These are phyloP conservation scores for Clausena lansium DNA, from an alignment of 345 rosid genomes.

Conservation along the genomic window DNA sequence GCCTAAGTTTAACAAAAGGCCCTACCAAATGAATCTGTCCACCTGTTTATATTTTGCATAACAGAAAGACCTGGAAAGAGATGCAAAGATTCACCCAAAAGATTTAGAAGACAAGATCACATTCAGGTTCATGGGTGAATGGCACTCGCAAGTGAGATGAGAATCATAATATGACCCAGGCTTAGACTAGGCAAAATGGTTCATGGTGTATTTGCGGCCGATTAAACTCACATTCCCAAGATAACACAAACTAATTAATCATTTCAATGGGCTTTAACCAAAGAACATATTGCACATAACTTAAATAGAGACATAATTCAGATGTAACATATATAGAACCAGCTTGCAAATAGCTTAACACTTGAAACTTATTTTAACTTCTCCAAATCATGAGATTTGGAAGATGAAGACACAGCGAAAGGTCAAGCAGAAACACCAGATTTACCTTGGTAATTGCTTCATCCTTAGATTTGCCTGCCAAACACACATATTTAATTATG, in stretches of 20 bases:
- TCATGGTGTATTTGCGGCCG: background rate
- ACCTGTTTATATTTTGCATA: background rate
- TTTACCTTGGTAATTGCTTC: slow-evolving; percentile 82
- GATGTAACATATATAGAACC: background rate
- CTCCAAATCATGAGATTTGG: background rate
- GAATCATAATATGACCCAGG: background rate
- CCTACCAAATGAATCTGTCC: background rate
- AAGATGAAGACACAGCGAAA: background rate
- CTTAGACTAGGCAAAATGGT: background rate
- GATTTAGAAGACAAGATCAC: too few species aligned
- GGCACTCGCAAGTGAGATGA: background rate
- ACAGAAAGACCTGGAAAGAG: background rate
- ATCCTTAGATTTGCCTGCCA: slow-evolving; percentile 59
- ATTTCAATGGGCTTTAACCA: background rate
- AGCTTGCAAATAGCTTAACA: background rate
- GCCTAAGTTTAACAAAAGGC: background rate
- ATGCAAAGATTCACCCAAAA: background rate
- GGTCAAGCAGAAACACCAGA: slow-evolving; percentile 33
- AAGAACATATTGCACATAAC: background rate
- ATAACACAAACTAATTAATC: too few species aligned
- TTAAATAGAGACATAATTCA: background rate
- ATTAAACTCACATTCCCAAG: background rate
- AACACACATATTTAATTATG: background rate
- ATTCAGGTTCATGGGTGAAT: too few species aligned
- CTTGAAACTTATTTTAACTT: background rate